phyloP scores from a whole-genome alignment of 148 eudicot genomes.

The Diospyros lotus region DNA sequence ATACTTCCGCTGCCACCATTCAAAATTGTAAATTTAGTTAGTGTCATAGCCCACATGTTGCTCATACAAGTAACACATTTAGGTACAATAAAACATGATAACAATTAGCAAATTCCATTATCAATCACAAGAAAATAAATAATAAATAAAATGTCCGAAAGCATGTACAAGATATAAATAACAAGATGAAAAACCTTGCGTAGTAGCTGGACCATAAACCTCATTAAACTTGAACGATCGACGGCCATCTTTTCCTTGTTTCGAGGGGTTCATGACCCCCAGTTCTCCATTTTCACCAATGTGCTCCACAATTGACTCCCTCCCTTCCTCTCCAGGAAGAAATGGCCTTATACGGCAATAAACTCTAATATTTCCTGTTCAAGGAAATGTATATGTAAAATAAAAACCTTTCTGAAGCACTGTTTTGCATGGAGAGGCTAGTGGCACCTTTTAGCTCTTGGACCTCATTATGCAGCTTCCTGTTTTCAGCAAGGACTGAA shows the following conservation, averaged over 20 bases:
- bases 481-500: slow-evolving; percentile 66
- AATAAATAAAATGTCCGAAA: not conserved
- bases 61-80: not conserved
- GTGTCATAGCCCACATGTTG: not conserved
- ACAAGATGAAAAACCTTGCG: slow-evolving; percentile 66
- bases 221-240: slow-evolving; percentile 80
- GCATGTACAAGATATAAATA: not conserved
- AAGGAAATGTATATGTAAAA: slow-evolving; percentile 24
- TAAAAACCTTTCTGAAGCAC: not conserved
- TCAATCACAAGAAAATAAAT: not conserved
- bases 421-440: not conserved
- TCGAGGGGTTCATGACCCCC: slow-evolving; percentile 54
- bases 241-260: slow-evolving; percentile 62
- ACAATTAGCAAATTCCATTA: slow-evolving; percentile 1
- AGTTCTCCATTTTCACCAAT: slow-evolving; percentile 81
- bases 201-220: slow-evolving; percentile 67
- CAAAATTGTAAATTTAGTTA: not conserved
- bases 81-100: not conserved
- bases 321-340: slow-evolving; percentile 49
- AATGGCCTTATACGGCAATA: slow-evolving; percentile 92
- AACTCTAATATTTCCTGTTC: slow-evolving; percentile 84
- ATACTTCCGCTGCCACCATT: slow-evolving; percentile 44
- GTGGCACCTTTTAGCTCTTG: slow-evolving; percentile 89
- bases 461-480: slow-evolving; percentile 81
- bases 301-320: slow-evolving; percentile 50